A percentile compares a stretch with the other conserved stretches of the same genome.
Evolutionary conservation across 805 yeast genomes (phyloP).

Genomic region (Nakazawaea anatomiae): DNA sequence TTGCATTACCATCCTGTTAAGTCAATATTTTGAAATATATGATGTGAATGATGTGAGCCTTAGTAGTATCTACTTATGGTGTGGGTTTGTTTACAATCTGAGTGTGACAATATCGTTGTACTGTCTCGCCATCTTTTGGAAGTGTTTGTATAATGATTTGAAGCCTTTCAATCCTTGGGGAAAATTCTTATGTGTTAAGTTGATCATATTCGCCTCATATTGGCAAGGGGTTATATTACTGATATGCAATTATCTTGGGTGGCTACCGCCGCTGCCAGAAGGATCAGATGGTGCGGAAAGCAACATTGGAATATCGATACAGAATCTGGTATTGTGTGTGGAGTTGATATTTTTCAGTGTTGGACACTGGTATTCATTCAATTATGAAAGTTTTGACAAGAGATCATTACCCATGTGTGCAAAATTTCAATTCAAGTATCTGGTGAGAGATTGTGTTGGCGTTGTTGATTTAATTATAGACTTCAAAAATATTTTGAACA

Average conservation of each 20-base stretch:
- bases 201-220: conserved; percentile 94
- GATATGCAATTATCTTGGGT: conserved; percentile 41
- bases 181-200: conserved; percentile 86
- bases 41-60: conserved; percentile 43
- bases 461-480: conserved; percentile 75
- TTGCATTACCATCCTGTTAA: conserved; percentile 46
- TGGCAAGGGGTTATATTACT: conserved; percentile 84
- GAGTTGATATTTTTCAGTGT: conserved; percentile 84
- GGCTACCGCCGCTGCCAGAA: conserved; percentile 27
- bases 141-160: conserved; percentile 73
- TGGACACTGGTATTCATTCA: conserved; percentile 85
- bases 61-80: conserved; percentile 52
- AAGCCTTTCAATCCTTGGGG: conserved; percentile 83
- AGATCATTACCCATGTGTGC: conserved; percentile 61
- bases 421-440: conserved; percentile 52
- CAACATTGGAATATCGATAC: conserved; percentile 53
- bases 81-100: conserved; percentile 65
- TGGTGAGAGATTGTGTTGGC: conserved; percentile 74
- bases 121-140: conserved; percentile 88
- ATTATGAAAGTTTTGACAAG: conserved; percentile 65
- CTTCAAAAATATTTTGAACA: conserved; percentile 60
- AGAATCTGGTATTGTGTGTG: conserved; percentile 72
- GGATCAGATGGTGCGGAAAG: conserved; percentile 22
- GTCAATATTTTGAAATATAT: conserved; percentile 44
- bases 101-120: conserved; percentile 81